Base-by-base conservation (phyloP, 345 rosid genomes). In the Arabis alpina region DNA sequence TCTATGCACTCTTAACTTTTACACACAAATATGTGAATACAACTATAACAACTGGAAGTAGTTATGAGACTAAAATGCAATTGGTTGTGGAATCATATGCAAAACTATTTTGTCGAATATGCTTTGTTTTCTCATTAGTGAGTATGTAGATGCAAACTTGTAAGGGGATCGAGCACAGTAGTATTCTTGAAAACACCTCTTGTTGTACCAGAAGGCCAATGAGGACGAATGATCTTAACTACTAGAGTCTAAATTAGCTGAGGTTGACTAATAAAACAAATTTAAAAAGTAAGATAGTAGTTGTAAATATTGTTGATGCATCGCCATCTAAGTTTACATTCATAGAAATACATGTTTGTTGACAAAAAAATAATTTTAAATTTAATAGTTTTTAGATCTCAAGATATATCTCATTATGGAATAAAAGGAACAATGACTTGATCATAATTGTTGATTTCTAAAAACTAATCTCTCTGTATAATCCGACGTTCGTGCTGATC, bases 11-110 rank as follows among this genome's bases (percentile, higher is more conserved):
- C 8, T 12, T 4, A 27, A 30, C 8, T 11, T 49, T 49, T 40
- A 28, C 50, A 12, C 66, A 30, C 54, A 43, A 15, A 39, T 70
- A 23, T 40, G 16, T 36, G 47, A 24, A n/a, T 60, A 8, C 36
- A 5, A 23, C 25, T 60, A 10, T 6, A 47, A 36, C 10, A 14
- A 30, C 10, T 43, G 40, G 51, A 27, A 66, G 8, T 32, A 42
- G 36, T 10, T 57, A 13, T 23, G 24, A 9, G 47, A 47, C 30
- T 44, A 56, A 45, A 69, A 39, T 68, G 45, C 23, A 5, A 43
- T 10, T 54, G 51, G 60, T 3, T 40, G 19, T 36, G 11, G 10
- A 30, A 47, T 44, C 6, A 43, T 63, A 16, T 34, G 19, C 44
- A 48, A 32, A 32, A 30, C 6, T 43, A n/a, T 61, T 61, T 14